These are phyloP conservation scores for Neurospora tetrasperma DNA, from an alignment of 495 filamentous ascomycete genomes.

Conservation along the genomic window DNA sequence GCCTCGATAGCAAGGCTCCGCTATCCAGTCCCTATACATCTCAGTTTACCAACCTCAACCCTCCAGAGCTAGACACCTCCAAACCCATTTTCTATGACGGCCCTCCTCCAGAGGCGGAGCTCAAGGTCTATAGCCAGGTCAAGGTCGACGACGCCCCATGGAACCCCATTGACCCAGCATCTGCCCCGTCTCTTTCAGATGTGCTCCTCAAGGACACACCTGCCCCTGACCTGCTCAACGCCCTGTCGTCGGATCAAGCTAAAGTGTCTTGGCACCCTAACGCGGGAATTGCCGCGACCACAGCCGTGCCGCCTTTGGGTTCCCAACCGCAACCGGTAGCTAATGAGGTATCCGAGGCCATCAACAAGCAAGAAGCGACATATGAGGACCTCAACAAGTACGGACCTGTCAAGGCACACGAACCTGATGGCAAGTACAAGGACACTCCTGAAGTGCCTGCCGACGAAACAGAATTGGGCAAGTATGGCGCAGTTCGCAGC, in stretches of 20 bases:
- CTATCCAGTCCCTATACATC: slow-evolving; percentile 30
- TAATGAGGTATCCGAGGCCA: neutral
- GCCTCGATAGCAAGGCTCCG: slow-evolving; percentile 21
- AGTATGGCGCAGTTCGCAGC: neutral
- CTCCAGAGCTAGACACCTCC: slow-evolving; percentile 12
- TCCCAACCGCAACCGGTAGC: neutral
- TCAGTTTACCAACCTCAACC: slow-evolving; percentile 21
- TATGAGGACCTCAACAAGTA: slow-evolving; percentile 6
- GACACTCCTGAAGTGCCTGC: too few species aligned
- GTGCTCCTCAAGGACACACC: slow-evolving; percentile 9
- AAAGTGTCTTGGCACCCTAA: slow-evolving; percentile 17
- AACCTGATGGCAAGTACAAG: slow-evolving; percentile 20
- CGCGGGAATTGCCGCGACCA: slow-evolving; percentile 6
- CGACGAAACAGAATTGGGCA: neutral
- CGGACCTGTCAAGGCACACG: slow-evolving; percentile 2
- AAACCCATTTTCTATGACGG: slow-evolving; percentile 25
- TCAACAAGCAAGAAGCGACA: neutral
- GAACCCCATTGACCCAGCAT: neutral
- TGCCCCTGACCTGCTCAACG: slow-evolving; percentile 2
- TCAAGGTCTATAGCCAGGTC: slow-evolving; percentile 25
- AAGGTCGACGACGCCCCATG: slow-evolving; percentile 21
- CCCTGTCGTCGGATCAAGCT: slow-evolving; percentile 7
- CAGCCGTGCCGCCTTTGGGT: neutral
- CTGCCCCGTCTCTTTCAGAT: neutral
- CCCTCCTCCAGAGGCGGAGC: slow-evolving; percentile 26